Evolutionary conservation across 306 rosid species (phyloP).

Genomic region (Castanospermum australe): DNA sequence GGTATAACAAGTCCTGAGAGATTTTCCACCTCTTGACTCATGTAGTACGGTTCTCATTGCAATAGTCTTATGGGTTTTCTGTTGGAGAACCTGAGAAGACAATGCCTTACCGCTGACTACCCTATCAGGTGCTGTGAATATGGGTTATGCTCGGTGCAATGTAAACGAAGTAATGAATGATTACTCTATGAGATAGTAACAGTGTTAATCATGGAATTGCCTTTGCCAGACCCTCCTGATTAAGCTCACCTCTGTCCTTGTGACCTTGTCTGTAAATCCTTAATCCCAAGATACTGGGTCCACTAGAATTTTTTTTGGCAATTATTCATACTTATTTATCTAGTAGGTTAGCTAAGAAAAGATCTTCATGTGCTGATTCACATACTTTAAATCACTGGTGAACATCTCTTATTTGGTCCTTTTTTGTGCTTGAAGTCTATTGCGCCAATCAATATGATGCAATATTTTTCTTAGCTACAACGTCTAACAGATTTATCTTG

Average conservation of each 20-base stretch:
- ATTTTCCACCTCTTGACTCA: slow-evolving; percentile 7
- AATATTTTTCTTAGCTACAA: background rate
- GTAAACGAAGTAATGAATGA: slow-evolving; percentile 6
- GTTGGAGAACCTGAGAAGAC: background rate
- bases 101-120: slow-evolving; percentile 19
- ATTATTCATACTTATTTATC: background rate
- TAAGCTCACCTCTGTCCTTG: background rate
- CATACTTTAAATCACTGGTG: background rate
- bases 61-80: background rate
- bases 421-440: background rate
- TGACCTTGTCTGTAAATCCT: background rate
- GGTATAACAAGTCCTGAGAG: background rate
- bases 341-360: background rate
- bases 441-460: background rate
- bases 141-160: slow-evolving; percentile 8
- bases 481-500: background rate
- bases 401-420: background rate
- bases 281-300: background rate
- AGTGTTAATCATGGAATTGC: slow-evolving; percentile 14
- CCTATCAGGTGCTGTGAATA: slow-evolving; percentile 6
- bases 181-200: background rate
- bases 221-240: background rate
- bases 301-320: background rate
- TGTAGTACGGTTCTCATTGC: background rate
- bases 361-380: background rate